A percentile compares a stretch with the other conserved stretches of the same genome.
Evolutionary conservation across 1,139 yeast genomes (phyloP).

Genomic region (Debaryomyces subglobosus): DNA sequence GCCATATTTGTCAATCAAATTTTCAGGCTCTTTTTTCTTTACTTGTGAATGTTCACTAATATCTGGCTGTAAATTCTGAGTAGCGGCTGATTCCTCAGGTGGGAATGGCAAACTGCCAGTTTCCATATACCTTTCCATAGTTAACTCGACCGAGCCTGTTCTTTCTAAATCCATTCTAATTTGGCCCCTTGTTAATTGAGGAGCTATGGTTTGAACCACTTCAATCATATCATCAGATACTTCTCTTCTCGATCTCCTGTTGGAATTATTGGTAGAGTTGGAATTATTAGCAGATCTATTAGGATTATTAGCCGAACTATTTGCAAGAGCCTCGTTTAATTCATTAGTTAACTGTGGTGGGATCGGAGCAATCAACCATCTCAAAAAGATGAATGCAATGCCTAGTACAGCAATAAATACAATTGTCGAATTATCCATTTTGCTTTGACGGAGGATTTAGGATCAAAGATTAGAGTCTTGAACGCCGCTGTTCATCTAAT

Average conservation of each 20-base stretch:
- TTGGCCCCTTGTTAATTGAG: constrained; percentile 69
- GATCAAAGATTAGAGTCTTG: neutral
- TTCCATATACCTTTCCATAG: constrained; percentile 71
- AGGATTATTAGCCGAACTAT: constrained; percentile 3
- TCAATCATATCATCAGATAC: constrained; percentile 85
- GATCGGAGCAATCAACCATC: constrained; percentile 64
- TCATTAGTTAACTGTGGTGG: constrained; percentile 38
- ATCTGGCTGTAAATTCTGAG: constrained; percentile 8
- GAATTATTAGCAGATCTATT: neutral
- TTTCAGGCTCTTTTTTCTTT: constrained; percentile 20
- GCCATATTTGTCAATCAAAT: constrained; percentile 44
- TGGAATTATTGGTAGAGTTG: neutral
- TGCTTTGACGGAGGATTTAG: neutral
- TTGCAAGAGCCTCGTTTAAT: constrained; percentile 14
- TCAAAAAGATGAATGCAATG: constrained; percentile 56
- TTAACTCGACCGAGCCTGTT: constrained; percentile 79
- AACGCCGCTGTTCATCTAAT: constrained; percentile 1
- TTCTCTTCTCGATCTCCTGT: constrained; percentile 44
- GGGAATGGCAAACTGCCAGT: constrained; percentile 70
- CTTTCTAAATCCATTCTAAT: constrained; percentile 64
- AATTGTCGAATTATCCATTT: constrained; percentile 58
- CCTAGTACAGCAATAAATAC: constrained; percentile 52
- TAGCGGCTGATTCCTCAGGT: constrained; percentile 43
- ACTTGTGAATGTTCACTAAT: constrained; percentile 2
- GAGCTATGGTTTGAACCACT: constrained; percentile 83